Evolutionary conservation across 768 basidiomycete species (phyloP).

Genomic region (Leucocoprinus birnbaumii): DNA sequence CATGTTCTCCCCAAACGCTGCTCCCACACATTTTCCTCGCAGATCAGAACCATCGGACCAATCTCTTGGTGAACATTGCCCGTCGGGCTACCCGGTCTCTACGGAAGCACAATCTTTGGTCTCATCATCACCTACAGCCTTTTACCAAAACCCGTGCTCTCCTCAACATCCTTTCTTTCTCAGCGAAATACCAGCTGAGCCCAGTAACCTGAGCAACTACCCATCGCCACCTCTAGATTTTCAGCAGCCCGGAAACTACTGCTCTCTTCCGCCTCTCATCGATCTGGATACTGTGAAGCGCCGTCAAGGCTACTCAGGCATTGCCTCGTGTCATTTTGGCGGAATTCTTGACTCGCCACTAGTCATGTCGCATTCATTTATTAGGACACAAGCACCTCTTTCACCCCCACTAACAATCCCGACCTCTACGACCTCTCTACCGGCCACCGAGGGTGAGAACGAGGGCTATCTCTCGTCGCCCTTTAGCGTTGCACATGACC

Average conservation of each 20-base stretch:
- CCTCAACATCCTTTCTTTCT: neutral
- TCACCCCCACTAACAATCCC: slow-evolving; percentile 44
- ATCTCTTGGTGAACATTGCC: neutral
- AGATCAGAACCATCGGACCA: slow-evolving; percentile 3
- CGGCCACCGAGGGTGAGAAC: slow-evolving; percentile 25
- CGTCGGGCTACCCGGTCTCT: neutral
- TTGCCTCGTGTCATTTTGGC: slow-evolving; percentile 3
- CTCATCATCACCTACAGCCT: neutral
- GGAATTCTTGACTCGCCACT: slow-evolving; percentile 33
- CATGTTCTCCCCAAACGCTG: neutral
- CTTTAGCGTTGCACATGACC: neutral
- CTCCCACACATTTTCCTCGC: slow-evolving; percentile 7
- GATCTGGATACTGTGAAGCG: neutral
- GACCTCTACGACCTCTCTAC: slow-evolving; percentile 30
- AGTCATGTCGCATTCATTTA: slow-evolving; percentile 26
- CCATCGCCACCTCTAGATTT: slow-evolving; percentile 2
- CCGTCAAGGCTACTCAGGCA: neutral
- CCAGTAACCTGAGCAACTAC: neutral
- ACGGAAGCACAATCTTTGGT: neutral
- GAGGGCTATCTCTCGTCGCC: neutral
- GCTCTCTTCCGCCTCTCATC: neutral
- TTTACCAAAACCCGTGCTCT: neutral
- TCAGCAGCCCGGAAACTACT: neutral
- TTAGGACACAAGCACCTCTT: slow-evolving; percentile 26
- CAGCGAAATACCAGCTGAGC: neutral